Conservation (phyloP, 1,139 yeast genomes). For the Sugiyamaella japonica region DNA sequence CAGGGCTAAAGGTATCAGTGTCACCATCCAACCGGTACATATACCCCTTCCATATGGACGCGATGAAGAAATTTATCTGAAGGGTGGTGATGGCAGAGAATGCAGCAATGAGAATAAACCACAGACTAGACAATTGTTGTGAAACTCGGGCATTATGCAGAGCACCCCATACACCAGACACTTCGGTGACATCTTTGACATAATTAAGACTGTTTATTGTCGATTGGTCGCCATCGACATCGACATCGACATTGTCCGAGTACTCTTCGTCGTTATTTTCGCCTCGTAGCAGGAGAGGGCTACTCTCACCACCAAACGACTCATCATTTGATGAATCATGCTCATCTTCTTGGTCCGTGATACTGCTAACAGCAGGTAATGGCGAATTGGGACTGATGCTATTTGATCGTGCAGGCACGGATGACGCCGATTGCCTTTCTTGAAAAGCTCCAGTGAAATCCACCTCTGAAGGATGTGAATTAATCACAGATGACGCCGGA, state of each 20-base stretch:
- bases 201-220: constrained; percentile 15
- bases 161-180: constrained; percentile 78
- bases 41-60: constrained; percentile 81
- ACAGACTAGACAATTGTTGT: constrained; percentile 67
- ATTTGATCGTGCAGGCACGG: constrained; percentile 2
- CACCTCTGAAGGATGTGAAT: constrained; percentile 14
- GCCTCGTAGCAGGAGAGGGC: constrained; percentile 11
- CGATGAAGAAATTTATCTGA: constrained; percentile 87
- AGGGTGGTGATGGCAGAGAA: constrained; percentile 88
- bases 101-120: constrained; percentile 75
- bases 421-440: neutral
- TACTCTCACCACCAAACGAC: constrained; percentile 10
- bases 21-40: constrained; percentile 54
- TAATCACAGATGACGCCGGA: neutral
- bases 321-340: constrained; percentile 14
- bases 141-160: constrained; percentile 65
- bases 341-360: constrained; percentile 5
- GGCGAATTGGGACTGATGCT: constrained; percentile 5
- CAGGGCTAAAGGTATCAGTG: constrained; percentile 1
- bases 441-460: constrained; percentile 21
- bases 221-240: neutral
- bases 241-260: neutral
- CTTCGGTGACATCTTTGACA: constrained; percentile 46
- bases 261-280: constrained; percentile 8
- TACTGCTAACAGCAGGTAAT: neutral